Percentiles rank a stretch among this genome's conserved stretches.
Evolutionary conservation across 129 eudicot genomes (phyloP).

Genomic region (Flaveria robusta): DNA sequence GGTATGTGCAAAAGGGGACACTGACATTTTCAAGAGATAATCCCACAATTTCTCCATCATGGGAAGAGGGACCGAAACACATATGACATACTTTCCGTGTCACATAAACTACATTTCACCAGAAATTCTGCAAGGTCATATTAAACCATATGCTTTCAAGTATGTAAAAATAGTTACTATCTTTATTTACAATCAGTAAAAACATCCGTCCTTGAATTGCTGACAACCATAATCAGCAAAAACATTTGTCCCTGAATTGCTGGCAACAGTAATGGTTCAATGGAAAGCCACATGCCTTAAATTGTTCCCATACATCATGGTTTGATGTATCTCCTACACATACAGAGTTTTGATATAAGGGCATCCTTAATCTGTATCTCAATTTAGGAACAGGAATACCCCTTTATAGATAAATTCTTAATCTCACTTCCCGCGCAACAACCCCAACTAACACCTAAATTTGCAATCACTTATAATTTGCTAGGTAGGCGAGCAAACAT

Average conservation of each 20-base stretch:
- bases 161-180: constrained; percentile 8
- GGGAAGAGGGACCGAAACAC: background rate
- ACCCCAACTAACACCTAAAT: constrained; percentile 1
- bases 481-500: constrained; percentile 18
- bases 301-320: background rate
- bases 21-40: constrained; percentile 7
- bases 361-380: background rate
- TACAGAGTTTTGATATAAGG: background rate
- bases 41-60: constrained; percentile 5
- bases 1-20: constrained; percentile 7
- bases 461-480: constrained; percentile 15
- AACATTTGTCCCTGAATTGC: background rate
- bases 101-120: constrained; percentile 13
- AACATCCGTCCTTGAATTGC: too few relatives aligned
- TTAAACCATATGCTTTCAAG: constrained; percentile 12
- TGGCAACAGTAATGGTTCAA: background rate
- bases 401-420: background rate
- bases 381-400: background rate
- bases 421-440: background rate
- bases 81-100: background rate
- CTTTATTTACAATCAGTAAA: background rate
- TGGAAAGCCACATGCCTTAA: background rate
- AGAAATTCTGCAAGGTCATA: constrained; percentile 1
- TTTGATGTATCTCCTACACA: background rate
- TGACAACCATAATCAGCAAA: too few relatives aligned